Conservation (phyloP, 225 moss, liverwort and hornwort genomes). For the Sphagnum tenellum region DNA sequence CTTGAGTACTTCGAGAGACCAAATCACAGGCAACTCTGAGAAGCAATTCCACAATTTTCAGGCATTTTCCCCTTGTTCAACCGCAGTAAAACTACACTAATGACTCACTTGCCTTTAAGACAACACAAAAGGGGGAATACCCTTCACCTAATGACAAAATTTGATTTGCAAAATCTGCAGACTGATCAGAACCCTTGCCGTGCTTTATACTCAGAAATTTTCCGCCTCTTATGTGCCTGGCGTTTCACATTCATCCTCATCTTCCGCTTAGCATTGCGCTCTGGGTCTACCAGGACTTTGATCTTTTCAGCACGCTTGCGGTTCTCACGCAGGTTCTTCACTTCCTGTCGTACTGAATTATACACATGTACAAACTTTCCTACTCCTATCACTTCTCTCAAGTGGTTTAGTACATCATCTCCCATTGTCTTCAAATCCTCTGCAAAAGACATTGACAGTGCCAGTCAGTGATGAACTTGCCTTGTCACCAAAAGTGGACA, state of each 20-base stretch:
- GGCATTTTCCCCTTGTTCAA: too few relatives aligned
- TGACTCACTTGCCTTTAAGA: too few relatives aligned
- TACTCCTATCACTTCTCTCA: conserved; percentile 67
- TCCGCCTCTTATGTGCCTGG: conserved; percentile 81
- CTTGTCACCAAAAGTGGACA: not conserved
- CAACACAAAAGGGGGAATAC: too few relatives aligned
- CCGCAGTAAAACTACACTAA: too few relatives aligned
- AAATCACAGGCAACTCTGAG: too few relatives aligned
- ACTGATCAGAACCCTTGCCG: conserved; percentile 13
- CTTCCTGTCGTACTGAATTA: conserved; percentile 56
- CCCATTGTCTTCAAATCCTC: conserved; percentile 70
- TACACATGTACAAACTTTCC: conserved; percentile 61
- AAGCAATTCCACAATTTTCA: too few relatives aligned
- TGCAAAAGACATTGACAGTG: conserved; percentile 13
- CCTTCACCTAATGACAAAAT: too few relatives aligned
- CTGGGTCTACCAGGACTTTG: conserved; percentile 78
- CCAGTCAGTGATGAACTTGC: not conserved
- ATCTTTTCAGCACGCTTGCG: conserved; percentile 69
- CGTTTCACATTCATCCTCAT: conserved; percentile 66
- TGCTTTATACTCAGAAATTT: conserved; percentile 49
- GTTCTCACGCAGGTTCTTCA: conserved; percentile 58
- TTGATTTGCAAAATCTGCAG: too few relatives aligned
- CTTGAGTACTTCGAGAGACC: too few relatives aligned
- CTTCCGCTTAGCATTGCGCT: conserved; percentile 83
- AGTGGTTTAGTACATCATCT: conserved; percentile 47